These are phyloP conservation scores for Russula virescens DNA, from an alignment of 768 basidiomycete species.

Conservation along the genomic window DNA sequence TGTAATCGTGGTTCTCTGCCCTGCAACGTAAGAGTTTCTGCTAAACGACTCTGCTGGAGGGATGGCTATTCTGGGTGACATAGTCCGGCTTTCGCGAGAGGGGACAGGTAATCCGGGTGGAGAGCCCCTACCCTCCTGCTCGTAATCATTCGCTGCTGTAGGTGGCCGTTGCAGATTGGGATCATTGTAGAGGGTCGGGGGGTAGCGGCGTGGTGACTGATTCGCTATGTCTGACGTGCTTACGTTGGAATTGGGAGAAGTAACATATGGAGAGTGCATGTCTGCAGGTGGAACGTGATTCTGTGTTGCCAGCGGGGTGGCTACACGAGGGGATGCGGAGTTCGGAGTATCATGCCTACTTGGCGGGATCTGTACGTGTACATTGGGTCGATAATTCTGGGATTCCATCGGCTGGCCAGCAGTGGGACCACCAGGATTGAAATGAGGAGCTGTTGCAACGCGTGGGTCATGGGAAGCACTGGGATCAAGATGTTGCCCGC, in stretches of 20 bases:
- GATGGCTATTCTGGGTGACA: background rate
- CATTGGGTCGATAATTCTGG: background rate
- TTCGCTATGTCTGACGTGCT: background rate
- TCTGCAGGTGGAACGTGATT: background rate
- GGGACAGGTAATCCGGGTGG: conserved; percentile 9
- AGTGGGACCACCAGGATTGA: background rate
- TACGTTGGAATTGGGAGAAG: background rate
- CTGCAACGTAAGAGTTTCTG: background rate
- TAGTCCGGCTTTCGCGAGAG: background rate
- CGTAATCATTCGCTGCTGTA: background rate
- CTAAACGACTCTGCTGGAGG: background rate
- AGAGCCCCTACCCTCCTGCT: background rate
- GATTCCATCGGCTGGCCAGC: background rate
- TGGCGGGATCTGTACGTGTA: conserved; percentile 13
- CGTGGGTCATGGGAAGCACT: background rate
- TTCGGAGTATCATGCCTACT: conserved; percentile 5
- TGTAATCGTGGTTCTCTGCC: background rate
- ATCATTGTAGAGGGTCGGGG: conserved; percentile 17
- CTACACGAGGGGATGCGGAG: conserved; percentile 2
- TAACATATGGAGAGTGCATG: background rate
- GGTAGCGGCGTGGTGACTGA: conserved; percentile 9
- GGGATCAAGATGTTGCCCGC: background rate
- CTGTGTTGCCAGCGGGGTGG: background rate
- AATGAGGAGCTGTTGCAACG: background rate
- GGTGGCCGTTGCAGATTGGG: conserved; percentile 10